Conservation (phyloP, 345 rosid species). For the Aquilaria yunnanensis region DNA sequence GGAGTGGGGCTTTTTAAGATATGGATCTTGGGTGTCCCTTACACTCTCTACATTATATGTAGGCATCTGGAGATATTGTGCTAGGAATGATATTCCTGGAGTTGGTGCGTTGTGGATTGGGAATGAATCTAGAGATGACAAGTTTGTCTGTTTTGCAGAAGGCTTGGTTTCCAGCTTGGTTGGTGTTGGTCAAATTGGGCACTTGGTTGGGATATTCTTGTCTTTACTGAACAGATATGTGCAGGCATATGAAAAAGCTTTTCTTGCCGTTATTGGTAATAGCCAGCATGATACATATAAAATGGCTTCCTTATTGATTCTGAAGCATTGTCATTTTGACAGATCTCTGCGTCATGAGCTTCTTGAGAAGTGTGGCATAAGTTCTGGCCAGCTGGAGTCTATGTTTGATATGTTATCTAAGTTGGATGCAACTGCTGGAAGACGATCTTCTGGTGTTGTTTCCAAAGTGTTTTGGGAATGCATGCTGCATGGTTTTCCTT, state of each 20-base stretch:
- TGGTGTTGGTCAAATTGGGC: constrained; percentile 41
- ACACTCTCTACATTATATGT: constrained; percentile 55
- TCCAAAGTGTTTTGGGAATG: constrained; percentile 72
- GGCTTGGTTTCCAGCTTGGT: constrained; percentile 44
- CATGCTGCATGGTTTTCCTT: constrained; percentile 86
- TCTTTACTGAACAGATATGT: constrained; percentile 55
- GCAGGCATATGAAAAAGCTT: constrained; percentile 57
- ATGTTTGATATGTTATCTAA: constrained; percentile 42
- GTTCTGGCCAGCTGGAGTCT: constrained; percentile 48
- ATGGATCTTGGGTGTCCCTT: constrained; percentile 74
- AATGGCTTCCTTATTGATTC: constrained; percentile 61
- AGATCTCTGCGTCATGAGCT: constrained; percentile 56
- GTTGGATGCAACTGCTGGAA: constrained; percentile 50
- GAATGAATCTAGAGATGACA: constrained; percentile 38
- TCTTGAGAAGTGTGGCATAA: constrained; percentile 49
- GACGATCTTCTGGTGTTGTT: constrained; percentile 49
- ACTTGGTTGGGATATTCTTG: constrained; percentile 50
- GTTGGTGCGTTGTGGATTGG: constrained; percentile 37
- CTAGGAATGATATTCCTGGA: constrained; percentile 41
- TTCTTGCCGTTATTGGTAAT: constrained; percentile 50
- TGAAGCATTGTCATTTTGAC: constrained; percentile 67
- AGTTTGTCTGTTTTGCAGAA: constrained; percentile 48
- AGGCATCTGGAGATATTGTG: constrained; percentile 50
- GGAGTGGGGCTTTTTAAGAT: constrained; percentile 78
- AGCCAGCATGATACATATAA: constrained; percentile 33